Conservation (phyloP, 169 alveolate species). For the Amoebophrya sp. region DNA sequence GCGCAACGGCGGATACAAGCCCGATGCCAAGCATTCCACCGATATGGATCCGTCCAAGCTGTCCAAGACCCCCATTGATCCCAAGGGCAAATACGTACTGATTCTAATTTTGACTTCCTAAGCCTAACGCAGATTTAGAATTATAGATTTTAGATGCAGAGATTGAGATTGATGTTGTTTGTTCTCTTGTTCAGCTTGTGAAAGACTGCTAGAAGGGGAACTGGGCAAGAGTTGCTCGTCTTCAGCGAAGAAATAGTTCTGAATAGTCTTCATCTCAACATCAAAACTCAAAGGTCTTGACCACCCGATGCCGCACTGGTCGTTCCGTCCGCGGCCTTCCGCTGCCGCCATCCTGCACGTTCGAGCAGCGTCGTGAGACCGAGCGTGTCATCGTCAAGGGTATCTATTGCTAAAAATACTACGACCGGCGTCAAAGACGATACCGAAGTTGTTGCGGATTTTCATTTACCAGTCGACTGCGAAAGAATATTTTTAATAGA, state of each 20-base stretch:
- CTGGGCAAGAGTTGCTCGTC: neutral
- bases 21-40: neutral
- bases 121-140: too few species aligned
- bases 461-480: too few species aligned
- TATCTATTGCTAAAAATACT: too few species aligned
- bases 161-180: too few species aligned
- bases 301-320: neutral
- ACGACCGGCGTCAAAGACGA: too few species aligned
- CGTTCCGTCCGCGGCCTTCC: constrained; percentile 28
- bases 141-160: too few species aligned
- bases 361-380: constrained; percentile 49
- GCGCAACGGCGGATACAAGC: constrained; percentile 6
- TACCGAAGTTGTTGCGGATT: too few species aligned
- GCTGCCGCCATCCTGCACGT: constrained; percentile 47
- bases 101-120: too few species aligned
- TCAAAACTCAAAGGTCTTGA: neutral
- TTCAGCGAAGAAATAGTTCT: neutral
- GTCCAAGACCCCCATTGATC: neutral
- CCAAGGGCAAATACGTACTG: neutral
- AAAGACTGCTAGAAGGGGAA: neutral
- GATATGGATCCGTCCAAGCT: constrained; percentile 36
- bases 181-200: neutral
- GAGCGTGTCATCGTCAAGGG: constrained; percentile 35
- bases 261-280: neutral
- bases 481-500: too few species aligned